Evolutionary conservation across 257 asterid species (phyloP).

Genomic region (Verbascum thapsus): DNA sequence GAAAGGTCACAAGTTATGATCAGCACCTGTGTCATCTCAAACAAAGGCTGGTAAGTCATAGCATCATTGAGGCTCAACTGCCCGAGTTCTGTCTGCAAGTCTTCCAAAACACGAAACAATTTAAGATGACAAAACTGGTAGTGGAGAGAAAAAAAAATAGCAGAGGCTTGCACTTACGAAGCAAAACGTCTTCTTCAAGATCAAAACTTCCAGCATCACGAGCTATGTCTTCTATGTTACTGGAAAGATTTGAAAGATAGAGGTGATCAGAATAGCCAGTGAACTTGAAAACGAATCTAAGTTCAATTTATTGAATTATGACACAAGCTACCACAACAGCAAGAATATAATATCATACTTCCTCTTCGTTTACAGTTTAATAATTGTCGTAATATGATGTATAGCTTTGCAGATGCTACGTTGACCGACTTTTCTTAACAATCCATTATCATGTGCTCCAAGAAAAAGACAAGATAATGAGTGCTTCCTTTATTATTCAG

Average conservation of each 20-base stretch:
- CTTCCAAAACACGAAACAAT: slow-evolving; percentile 46
- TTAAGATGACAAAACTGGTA: slow-evolving; percentile 28
- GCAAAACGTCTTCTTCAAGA: slow-evolving; percentile 73
- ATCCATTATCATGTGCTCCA: slow-evolving; percentile 9
- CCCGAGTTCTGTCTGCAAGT: slow-evolving; percentile 72
- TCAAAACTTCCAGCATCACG: slow-evolving; percentile 96
- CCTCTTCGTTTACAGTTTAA: background rate
- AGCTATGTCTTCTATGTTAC: slow-evolving; percentile 91
- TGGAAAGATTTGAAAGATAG: slow-evolving; percentile 32
- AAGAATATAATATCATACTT: background rate
- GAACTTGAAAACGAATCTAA: background rate
- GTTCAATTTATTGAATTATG: slow-evolving; percentile 20
- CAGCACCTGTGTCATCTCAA: slow-evolving; percentile 79
- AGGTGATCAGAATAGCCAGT: slow-evolving; percentile 25
- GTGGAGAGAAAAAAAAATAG: slow-evolving; percentile 8
- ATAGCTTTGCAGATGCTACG: slow-evolving; percentile 16
- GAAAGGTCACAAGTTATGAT: slow-evolving; percentile 21
- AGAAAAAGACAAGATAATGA: slow-evolving; percentile 15
- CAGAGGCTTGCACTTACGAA: slow-evolving; percentile 57
- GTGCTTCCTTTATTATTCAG: slow-evolving; percentile 24
- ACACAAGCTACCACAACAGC: slow-evolving; percentile 7
- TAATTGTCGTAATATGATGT: slow-evolving; percentile 18
- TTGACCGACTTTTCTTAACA: slow-evolving; percentile 5
- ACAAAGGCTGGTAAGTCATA: slow-evolving; percentile 79
- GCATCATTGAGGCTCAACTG: slow-evolving; percentile 52